Base-by-base conservation (phyloP, 73 alveolate species). In the Paramecium caudatum region DNA sequence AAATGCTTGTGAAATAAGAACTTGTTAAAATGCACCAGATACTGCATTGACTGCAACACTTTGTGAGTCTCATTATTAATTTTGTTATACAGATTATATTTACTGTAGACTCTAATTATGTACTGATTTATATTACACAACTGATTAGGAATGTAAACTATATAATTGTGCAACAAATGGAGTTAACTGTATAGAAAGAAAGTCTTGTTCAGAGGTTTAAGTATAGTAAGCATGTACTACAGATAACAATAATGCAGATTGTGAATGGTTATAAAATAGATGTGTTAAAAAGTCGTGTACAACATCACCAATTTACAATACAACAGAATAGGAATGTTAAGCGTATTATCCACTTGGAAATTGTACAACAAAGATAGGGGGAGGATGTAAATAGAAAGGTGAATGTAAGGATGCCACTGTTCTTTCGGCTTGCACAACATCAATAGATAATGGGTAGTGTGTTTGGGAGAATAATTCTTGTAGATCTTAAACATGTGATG, bases 111-210 rank as follows among this genome's bases (percentile, higher is more conserved):
- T 3, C 2, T 17, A 41, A 37, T 21, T 5, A 21, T 74, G 62
- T 21, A 36, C 30, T 33, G 83, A 65, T 65, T 65, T 33, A 5
- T n/a, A 10, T 2, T 65, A 19, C 10, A 37, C 25, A 17, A 74
- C 88, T 0, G 55, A 74, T 74, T 30, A 74, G 6, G 43, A 74
- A 74, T 74, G 88, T 19, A 15, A 45, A 45, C 17, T 21, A 74
- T 39, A 27, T 19, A 74, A 37, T 74, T 74, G 88, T 16, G 43
- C 88, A 15, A 21, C 88, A 9, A 47, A 74, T 74, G 88, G 88
- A 74, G 1, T 9, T 0, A 8, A 25, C 21, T 74, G 88, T 21
- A 74, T 74, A 39, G 68, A 37, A 21, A 8, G 88, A 6, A 45
- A 23, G 43, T 8, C 33, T 4, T 74, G 88, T 74, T 37, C 62